These are phyloP conservation scores for Aciculosporium take DNA, from an alignment of 2,329 filamentous ascomycete species.

Conservation along the genomic window DNA sequence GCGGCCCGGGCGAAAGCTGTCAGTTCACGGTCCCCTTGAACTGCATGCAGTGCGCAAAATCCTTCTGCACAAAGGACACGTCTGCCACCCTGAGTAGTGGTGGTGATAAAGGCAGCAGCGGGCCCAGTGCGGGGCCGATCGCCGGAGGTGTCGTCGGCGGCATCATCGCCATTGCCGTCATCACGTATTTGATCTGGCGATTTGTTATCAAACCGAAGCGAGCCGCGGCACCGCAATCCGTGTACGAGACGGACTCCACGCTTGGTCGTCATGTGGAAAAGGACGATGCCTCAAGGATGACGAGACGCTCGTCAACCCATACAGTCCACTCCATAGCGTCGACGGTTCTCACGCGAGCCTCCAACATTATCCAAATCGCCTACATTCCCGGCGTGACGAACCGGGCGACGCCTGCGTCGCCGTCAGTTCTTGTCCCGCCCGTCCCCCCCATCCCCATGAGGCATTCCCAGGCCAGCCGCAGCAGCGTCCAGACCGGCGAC, in stretches of 20 bases:
- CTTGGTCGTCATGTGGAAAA: conserved; percentile 25
- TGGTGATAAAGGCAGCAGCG: conserved; percentile 18
- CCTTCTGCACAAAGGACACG: conserved; percentile 27
- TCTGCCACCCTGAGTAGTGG: conserved; percentile 9
- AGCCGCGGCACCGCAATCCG: conserved; percentile 37
- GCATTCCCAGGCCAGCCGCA: conserved; percentile 32
- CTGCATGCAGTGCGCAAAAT: conserved; percentile 33
- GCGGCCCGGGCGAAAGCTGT: conserved; percentile 27
- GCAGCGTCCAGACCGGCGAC: conserved; percentile 45
- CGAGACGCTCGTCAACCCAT: conserved; percentile 60
- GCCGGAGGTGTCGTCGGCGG: conserved; percentile 85
- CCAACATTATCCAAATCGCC: conserved; percentile 98
- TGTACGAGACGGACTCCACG: conserved; percentile 44
- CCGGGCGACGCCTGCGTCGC: conserved; percentile 71
- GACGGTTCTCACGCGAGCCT: conserved; percentile 86
- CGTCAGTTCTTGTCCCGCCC: conserved; percentile 69
- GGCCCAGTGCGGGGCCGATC: conserved; percentile 68
- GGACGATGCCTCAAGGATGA: conserved; percentile 27
- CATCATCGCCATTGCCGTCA: conserved; percentile 55
- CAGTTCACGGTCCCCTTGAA: conserved; percentile 29
- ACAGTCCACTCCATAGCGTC: conserved; percentile 88
- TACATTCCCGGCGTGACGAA: conserved; percentile 97
- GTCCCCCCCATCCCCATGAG: conserved; percentile 78
- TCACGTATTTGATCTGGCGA: conserved; percentile 73
- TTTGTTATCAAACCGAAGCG: conserved; percentile 75